Evolutionary conservation across 140 eudicot species (phyloP).

Genomic region (Bidens hawaiensis): DNA sequence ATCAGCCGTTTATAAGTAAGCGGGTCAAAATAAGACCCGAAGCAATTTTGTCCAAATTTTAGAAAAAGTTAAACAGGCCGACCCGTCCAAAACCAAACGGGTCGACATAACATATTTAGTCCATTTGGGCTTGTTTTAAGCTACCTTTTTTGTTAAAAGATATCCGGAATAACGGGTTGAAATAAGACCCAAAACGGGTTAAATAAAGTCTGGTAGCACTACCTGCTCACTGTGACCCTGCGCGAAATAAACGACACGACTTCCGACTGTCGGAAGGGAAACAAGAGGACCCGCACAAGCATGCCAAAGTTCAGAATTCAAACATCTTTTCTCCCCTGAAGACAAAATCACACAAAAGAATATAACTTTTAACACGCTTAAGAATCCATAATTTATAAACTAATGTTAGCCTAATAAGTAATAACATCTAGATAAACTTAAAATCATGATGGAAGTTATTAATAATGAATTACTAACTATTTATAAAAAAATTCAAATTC

Average conservation of each 20-base stretch:
- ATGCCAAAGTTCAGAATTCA: slow-evolving; percentile 94
- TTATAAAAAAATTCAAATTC: neutral
- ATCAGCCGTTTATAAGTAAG: too few relatives aligned
- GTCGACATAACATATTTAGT: neutral
- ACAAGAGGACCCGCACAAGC: slow-evolving; percentile 99
- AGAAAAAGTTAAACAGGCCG: neutral
- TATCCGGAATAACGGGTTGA: neutral
- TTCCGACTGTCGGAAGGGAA: slow-evolving; percentile 74
- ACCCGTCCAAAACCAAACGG: neutral
- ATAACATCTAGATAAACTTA: neutral
- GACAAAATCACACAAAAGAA: slow-evolving; percentile 3
- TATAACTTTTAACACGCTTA: neutral
- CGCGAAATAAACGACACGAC: slow-evolving; percentile 85
- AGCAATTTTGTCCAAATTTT: too few relatives aligned
- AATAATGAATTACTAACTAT: neutral
- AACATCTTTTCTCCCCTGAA: slow-evolving; percentile 80
- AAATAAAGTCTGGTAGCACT: neutral
- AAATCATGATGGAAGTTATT: neutral
- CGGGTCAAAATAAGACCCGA: too few relatives aligned
- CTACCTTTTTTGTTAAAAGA: neutral
- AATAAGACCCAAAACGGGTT: neutral
- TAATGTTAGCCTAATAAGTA: neutral
- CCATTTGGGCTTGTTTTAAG: neutral
- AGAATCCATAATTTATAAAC: neutral
- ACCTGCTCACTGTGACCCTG: slow-evolving; percentile 98